A percentile compares a stretch with the other conserved stretches of the same genome.
Conservation (phyloP, 2,329 filamentous ascomycete species). For the Trichoderma afroharzianum region DNA sequence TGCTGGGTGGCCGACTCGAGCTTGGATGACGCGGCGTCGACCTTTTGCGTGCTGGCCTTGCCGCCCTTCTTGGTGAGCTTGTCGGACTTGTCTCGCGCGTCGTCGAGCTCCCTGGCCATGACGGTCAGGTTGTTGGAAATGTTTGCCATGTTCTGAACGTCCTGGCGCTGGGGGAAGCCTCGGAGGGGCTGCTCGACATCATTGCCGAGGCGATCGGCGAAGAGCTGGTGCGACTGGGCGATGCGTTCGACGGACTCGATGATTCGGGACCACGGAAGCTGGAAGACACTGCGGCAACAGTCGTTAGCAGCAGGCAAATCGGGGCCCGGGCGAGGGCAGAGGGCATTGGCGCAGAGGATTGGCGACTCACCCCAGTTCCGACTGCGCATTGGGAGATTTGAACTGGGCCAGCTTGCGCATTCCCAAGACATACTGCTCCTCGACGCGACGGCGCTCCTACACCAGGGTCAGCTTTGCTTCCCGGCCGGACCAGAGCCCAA, state of each 20-base stretch:
- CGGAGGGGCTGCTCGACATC: constrained; percentile 85
- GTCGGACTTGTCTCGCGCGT: constrained; percentile 78
- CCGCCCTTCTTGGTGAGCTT: constrained; percentile 77
- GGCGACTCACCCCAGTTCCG: constrained; percentile 76
- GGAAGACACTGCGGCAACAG: constrained; percentile 68
- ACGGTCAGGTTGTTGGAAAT: constrained; percentile 76
- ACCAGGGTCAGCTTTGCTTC: constrained; percentile 11
- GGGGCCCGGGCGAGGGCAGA: background rate
- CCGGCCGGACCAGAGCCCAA: background rate
- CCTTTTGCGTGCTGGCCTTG: constrained; percentile 71
- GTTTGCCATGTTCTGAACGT: constrained; percentile 75
- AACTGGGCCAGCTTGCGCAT: constrained; percentile 76
- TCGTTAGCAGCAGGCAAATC: background rate
- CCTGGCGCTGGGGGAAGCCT: constrained; percentile 68
- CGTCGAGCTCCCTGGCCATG: constrained; percentile 81
- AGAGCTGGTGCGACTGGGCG: constrained; percentile 76
- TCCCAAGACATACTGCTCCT: constrained; percentile 82
- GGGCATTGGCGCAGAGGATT: background rate
- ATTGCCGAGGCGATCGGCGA: constrained; percentile 77
- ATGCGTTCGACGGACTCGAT: constrained; percentile 74
- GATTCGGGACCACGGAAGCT: constrained; percentile 85
- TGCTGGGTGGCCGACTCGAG: constrained; percentile 76
- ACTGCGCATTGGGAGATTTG: constrained; percentile 68
- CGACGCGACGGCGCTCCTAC: constrained; percentile 87
- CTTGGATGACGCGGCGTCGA: constrained; percentile 67